These are phyloP conservation scores for Hymenoscyphus fraxineus DNA, from an alignment of 2,329 filamentous ascomycete genomes.

Conservation along the genomic window DNA sequence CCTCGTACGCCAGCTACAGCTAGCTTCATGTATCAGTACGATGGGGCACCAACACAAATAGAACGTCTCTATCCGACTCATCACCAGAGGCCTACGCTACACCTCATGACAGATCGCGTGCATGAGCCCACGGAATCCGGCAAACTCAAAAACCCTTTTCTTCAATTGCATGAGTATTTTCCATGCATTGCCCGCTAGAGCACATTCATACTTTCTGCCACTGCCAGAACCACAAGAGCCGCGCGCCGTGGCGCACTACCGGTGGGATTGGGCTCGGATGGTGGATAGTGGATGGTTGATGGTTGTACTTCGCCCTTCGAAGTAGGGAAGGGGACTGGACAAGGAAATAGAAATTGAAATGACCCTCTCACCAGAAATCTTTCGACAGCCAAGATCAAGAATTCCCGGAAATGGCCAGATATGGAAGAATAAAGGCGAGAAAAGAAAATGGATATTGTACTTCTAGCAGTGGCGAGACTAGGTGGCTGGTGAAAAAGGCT, in stretches of 20 bases:
- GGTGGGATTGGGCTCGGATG: constrained; percentile 1
- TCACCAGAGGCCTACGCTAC: neutral
- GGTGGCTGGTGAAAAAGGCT: no score
- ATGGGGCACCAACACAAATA: constrained; percentile 1
- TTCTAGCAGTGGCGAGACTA: no score
- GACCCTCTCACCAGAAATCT: neutral
- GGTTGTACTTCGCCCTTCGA: no score
- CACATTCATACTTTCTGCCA: neutral
- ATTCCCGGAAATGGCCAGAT: neutral
- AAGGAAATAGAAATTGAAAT: neutral
- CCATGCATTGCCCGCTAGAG: neutral
- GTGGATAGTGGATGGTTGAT: no score
- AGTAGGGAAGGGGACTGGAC: neutral
- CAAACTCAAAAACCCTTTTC: neutral
- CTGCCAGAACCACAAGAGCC: neutral
- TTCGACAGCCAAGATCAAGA: neutral
- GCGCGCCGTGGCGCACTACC: neutral
- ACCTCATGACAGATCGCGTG: constrained; percentile 3
- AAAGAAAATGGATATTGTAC: no score
- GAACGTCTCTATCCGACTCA: constrained; percentile 2
- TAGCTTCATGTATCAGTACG: neutral
- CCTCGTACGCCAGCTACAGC: neutral
- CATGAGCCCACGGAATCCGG: neutral
- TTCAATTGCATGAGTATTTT: neutral
- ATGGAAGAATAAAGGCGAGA: neutral